Base-by-base conservation (phyloP, 192 early-diverging fungal species). In the Podila epicladia region DNA sequence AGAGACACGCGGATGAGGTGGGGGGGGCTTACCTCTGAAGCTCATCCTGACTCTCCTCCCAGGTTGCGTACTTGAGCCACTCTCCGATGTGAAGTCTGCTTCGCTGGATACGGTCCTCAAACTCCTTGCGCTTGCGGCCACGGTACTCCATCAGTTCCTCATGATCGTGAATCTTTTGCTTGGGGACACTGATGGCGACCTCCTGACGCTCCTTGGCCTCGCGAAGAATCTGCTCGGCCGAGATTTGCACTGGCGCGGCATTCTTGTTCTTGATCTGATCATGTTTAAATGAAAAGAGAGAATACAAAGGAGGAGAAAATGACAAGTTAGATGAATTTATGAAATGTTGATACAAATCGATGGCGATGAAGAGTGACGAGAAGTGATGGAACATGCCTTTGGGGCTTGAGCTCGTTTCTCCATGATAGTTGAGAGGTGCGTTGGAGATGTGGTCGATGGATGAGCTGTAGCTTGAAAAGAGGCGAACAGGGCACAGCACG, bases 211-310 rank as follows among this genome's bases (percentile, higher is more conserved):
- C 95, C 71, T 95, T 93, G 15, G 96, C 94, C 80, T 99, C 98
- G 45, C 96, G 91, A 31, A 99, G 91, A 58, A 99, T 94, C 86
- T 99, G 98, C 86, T 99, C 98, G 17, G 98, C 98, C 26, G 97
- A 99, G 83, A 99, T 99, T 83, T 99, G 98, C 20, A 98, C 89
- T 9, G 93, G 90, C n/a, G 97, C 96, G 2, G 98, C 92, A 84
- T 93, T 97, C 89, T 99, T 99, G 87, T 99, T 98, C 83, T 97
- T 97, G 82, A 98, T 96, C 93, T 91, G 58, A 60, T 50, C 41
- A 33, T 4, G 0, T 20, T 61, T 32, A 37, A 37, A 61, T 31
- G 17, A 12, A 41, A 41, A 2, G 15, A 15, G 38, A 41, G 12
- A 17, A 45, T 12, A 13, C 11, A 45, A 45, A 3, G 38, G 38